phyloP scores from a whole-genome alignment of 2,329 filamentous ascomycete species.

The Ceratocystis eucalypticola region DNA sequence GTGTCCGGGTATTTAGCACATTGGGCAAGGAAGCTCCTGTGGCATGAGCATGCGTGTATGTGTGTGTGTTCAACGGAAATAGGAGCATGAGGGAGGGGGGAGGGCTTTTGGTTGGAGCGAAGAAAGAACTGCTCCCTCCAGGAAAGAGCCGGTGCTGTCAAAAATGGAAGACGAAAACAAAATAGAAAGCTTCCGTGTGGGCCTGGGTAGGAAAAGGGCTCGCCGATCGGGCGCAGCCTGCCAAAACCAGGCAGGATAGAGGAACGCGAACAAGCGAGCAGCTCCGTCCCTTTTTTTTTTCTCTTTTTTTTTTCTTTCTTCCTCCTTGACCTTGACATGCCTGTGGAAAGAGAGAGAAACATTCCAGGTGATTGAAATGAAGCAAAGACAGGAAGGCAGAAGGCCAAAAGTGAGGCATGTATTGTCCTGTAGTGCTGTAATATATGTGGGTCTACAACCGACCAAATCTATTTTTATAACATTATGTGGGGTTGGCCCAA shows the following conservation, averaged over 20 bases:
- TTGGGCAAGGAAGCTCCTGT: neutral
- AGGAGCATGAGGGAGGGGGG: neutral
- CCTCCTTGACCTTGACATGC: too few species aligned
- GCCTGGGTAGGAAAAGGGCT: neutral
- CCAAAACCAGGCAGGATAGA: neutral
- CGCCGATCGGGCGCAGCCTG: slow-evolving; percentile 1
- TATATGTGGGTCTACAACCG: neutral
- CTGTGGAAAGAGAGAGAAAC: neutral
- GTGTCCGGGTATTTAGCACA: neutral
- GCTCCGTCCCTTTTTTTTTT: neutral
- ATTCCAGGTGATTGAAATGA: neutral
- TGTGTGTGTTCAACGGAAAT: neutral
- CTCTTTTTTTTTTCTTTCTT: too few species aligned
- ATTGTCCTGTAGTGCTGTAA: neutral
- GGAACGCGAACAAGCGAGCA: neutral
- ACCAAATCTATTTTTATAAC: slow-evolving; percentile 9
- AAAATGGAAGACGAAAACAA: neutral
- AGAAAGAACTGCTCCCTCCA: neutral
- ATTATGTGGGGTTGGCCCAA: neutral
- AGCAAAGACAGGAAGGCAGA: neutral
- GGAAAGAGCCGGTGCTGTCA: neutral
- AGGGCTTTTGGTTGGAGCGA: neutral
- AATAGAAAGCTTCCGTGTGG: neutral
- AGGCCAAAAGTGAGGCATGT: neutral
- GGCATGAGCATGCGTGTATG: neutral